phyloP scores from a whole-genome alignment of 2,329 filamentous ascomycete genomes.

The Calonectria multiphialidica region DNA sequence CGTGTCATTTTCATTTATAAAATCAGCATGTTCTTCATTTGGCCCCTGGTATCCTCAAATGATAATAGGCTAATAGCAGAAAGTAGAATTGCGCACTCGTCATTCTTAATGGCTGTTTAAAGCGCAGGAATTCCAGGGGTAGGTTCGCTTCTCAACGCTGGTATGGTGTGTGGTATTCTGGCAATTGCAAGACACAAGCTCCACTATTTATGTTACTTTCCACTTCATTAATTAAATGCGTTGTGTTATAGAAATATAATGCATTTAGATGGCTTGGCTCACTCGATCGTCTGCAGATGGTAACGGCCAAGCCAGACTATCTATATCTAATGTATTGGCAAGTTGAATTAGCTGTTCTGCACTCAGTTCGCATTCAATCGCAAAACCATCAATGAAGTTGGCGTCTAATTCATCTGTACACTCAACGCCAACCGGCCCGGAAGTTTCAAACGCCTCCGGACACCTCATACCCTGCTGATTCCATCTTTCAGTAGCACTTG shows the following conservation, averaged over 20 bases:
- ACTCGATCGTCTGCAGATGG: conserved; percentile 15
- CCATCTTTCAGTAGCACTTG: conserved; percentile 19
- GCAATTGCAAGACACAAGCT: too few relatives aligned
- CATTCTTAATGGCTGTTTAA: conserved; percentile 30
- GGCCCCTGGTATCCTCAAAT: conserved; percentile 25
- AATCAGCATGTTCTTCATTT: conserved; percentile 32
- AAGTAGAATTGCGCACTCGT: conserved; percentile 28
- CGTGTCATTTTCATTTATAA: conserved; percentile 37
- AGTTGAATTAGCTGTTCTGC: conserved; percentile 36
- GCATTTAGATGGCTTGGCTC: neutral
- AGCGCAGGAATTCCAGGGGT: conserved; percentile 27
- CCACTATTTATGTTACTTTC: too few relatives aligned
- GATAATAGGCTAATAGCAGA: conserved; percentile 29
- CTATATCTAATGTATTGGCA: conserved; percentile 35
- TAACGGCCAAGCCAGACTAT: conserved; percentile 37
- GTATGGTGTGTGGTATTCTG: conserved; percentile 32
- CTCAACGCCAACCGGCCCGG: neutral
- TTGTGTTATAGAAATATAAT: too few relatives aligned
- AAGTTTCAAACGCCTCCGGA: neutral
- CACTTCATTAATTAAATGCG: too few relatives aligned
- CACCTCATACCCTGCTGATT: conserved; percentile 19
- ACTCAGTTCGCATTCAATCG: conserved; percentile 35
- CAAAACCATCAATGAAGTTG: too few relatives aligned
- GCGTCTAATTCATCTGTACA: neutral
- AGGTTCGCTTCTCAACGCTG: conserved; percentile 26